A percentile compares a stretch with the other conserved stretches of the same genome.
Conservation (phyloP, 345 rosid species). For the Lenwebbia sp. region DNA sequence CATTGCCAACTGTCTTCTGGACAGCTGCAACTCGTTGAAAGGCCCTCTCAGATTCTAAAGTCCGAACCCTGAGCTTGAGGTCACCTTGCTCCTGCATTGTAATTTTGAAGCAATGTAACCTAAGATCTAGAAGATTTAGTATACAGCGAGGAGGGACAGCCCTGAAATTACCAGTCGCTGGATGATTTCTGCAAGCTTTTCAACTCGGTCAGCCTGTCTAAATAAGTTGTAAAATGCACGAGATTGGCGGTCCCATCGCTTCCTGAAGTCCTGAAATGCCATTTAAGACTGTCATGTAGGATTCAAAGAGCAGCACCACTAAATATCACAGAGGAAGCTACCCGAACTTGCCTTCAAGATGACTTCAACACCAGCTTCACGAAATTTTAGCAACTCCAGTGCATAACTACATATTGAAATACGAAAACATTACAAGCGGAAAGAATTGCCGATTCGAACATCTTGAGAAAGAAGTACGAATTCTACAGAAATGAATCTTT, state of each 20-base stretch:
- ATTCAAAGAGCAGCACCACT: background rate
- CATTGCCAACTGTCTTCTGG: slow-evolving; percentile 90
- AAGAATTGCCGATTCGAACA: background rate
- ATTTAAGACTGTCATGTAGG: background rate
- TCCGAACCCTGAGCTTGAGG: slow-evolving; percentile 87
- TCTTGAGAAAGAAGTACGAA: background rate
- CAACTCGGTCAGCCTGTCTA: slow-evolving; percentile 93
- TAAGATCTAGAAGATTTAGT: background rate
- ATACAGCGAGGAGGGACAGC: background rate
- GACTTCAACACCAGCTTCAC: slow-evolving; percentile 97
- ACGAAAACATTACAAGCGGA: background rate
- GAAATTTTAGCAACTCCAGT: slow-evolving; percentile 75
- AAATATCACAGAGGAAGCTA: background rate
- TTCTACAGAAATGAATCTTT: background rate
- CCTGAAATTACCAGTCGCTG: slow-evolving; percentile 55
- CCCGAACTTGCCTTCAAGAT: slow-evolving; percentile 50
- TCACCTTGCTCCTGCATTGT: slow-evolving; percentile 90
- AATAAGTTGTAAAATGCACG: slow-evolving; percentile 88
- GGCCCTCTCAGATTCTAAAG: slow-evolving; percentile 90
- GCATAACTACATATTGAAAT: slow-evolving; percentile 58
- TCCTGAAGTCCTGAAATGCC: slow-evolving; percentile 62
- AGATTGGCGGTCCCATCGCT: slow-evolving; percentile 92
- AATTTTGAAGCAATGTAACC: background rate
- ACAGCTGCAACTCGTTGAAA: slow-evolving; percentile 94
- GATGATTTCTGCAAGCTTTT: slow-evolving; percentile 78